Evolutionary conservation across 257 asterid genomes (phyloP).

Genomic region (Cynanchum wilfordii): DNA sequence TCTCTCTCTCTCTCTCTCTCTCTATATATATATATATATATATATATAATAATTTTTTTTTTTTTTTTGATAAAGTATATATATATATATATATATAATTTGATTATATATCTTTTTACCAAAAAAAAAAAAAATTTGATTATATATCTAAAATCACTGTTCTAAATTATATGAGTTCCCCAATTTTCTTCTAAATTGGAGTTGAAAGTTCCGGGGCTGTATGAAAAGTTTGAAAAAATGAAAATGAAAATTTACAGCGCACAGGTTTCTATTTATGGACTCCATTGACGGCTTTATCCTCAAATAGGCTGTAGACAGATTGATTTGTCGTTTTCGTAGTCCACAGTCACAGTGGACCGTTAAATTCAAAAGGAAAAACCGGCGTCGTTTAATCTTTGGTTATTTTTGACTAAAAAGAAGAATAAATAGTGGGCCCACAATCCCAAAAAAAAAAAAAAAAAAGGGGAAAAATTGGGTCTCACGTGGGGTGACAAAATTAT

Average conservation of each 20-base stretch:
- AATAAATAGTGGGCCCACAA: conserved; percentile 2
- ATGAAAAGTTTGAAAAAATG: not conserved
- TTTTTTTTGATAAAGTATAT: too few relatives aligned
- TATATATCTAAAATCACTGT: not conserved
- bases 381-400: not conserved
- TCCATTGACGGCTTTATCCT: conserved; percentile 10
- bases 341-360: not conserved
- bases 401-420: not conserved
- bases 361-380: not conserved
- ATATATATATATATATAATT: too few relatives aligned
- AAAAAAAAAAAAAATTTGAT: too few relatives aligned
- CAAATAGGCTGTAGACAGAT: not conserved
- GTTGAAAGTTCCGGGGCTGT: not conserved
- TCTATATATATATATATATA: too few relatives aligned
- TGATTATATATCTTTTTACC: too few relatives aligned
- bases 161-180: not conserved
- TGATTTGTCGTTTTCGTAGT: not conserved
- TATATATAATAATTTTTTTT: too few relatives aligned
- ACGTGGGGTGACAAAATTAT: conserved; percentile 1
- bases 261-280: not conserved
- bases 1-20: too few relatives aligned
- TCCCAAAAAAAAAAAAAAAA: not conserved
- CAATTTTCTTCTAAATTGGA: not conserved
- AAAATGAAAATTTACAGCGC: conserved; percentile 5
- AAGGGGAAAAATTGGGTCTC: not conserved